A percentile compares a stretch with the other conserved stretches of the same genome.
These are phyloP conservation scores for Ganoderma resinaceum DNA, from an alignment of 1,284 basidiomycete species.

Conservation along the genomic window DNA sequence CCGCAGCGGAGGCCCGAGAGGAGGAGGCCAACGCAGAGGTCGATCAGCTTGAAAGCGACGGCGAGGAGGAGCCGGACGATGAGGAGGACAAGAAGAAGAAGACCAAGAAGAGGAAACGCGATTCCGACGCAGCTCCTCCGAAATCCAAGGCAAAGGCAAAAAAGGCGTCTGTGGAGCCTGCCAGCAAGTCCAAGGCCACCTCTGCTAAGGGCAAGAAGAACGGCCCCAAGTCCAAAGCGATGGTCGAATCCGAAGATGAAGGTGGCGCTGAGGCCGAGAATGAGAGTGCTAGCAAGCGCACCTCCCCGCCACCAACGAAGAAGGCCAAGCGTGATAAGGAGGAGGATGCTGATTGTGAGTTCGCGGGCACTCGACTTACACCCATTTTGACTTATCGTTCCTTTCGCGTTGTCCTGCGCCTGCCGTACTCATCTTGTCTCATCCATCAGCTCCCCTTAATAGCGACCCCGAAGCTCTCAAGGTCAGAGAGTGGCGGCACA, in stretches of 20 bases:
- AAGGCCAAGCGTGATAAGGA: constrained; percentile 71
- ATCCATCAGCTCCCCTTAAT: constrained; percentile 21
- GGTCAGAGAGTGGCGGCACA: constrained; percentile 90
- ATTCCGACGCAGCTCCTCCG: constrained; percentile 47
- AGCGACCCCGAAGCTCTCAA: constrained; percentile 76
- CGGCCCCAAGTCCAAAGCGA: constrained; percentile 65
- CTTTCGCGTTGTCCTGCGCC: not conserved
- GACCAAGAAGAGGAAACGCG: constrained; percentile 58
- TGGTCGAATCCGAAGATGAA: constrained; percentile 80
- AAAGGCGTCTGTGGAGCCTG: constrained; percentile 59
- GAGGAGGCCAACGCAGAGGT: constrained; percentile 71
- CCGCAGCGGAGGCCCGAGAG: constrained; percentile 54
- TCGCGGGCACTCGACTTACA: not conserved
- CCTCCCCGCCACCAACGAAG: constrained; percentile 69
- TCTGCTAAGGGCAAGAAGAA: constrained; percentile 62
- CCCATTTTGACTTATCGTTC: not conserved
- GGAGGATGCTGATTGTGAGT: constrained; percentile 63
- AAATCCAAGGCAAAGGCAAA: constrained; percentile 59
- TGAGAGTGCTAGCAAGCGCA: constrained; percentile 61
- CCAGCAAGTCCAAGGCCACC: constrained; percentile 46
- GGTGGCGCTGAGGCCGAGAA: constrained; percentile 51
- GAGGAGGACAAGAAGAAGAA: constrained; percentile 56
- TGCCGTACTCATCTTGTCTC: not conserved
- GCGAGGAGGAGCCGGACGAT: constrained; percentile 60
- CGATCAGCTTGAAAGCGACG: constrained; percentile 72